Percentiles rank a stretch among this genome's conserved stretches.
These are phyloP conservation scores for Tilletia setariae DNA, from an alignment of 1,284 basidiomycete species.

Conservation along the genomic window DNA sequence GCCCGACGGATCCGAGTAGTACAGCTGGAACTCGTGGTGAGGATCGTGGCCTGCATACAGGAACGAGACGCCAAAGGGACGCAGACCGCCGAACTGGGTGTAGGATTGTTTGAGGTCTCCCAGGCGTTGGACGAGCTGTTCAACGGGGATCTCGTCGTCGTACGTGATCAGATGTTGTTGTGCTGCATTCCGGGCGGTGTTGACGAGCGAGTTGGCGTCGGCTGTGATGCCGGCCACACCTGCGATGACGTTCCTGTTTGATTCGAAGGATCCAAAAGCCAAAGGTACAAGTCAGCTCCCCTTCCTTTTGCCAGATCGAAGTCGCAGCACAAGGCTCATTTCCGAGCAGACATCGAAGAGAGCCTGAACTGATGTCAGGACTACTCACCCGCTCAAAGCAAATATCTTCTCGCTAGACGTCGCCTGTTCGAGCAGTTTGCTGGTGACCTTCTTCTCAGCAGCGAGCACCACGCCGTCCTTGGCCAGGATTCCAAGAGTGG, in stretches of 20 bases:
- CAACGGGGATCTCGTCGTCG: slow-evolving; percentile 97
- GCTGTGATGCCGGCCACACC: slow-evolving; percentile 95
- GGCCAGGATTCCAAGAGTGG: slow-evolving; percentile 88
- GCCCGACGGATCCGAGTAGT: slow-evolving; percentile 96
- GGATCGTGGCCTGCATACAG: slow-evolving; percentile 95
- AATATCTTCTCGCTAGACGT: slow-evolving; percentile 94
- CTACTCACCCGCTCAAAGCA: slow-evolving; percentile 70
- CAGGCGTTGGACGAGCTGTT: slow-evolving; percentile 85
- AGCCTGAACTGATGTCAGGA: no score
- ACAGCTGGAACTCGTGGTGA: slow-evolving; percentile 93
- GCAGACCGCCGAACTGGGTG: slow-evolving; percentile 94
- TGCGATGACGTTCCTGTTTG: slow-evolving; percentile 86
- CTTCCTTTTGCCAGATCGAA: no score
- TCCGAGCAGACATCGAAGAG: no score
- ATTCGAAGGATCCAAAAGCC: no score
- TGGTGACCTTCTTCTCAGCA: slow-evolving; percentile 98
- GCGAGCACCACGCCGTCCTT: slow-evolving; percentile 89
- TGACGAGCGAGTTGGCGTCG: slow-evolving; percentile 95
- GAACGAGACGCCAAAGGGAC: slow-evolving; percentile 94
- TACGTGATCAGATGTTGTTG: slow-evolving; percentile 82
- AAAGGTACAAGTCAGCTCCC: no score
- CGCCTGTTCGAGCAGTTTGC: slow-evolving; percentile 91
- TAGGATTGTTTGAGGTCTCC: slow-evolving; percentile 99
- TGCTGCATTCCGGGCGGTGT: slow-evolving; percentile 85
- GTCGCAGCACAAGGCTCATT: no score